Percentiles rank a stretch among this genome's conserved stretches.
phyloP scores from a whole-genome alignment of 2,329 filamentous ascomycete species.

The Claviceps sp. region DNA sequence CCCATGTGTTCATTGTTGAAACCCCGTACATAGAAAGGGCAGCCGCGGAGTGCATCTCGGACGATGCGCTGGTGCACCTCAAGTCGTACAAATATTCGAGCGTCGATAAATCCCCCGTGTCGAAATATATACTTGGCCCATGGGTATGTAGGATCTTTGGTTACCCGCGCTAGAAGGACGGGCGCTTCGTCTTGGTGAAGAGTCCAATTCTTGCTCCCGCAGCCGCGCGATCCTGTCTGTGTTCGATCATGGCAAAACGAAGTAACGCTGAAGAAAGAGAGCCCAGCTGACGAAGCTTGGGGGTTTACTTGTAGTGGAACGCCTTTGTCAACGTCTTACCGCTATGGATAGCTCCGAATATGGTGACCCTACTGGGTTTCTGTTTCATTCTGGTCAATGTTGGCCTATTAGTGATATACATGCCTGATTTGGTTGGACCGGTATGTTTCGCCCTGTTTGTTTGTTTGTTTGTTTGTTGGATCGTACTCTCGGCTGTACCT shows the following conservation, averaged over 20 bases:
- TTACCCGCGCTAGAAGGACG: not conserved
- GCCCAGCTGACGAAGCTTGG: slow-evolving; percentile 1
- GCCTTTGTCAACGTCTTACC: slow-evolving; percentile 83
- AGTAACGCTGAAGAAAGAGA: too few species aligned
- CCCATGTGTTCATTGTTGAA: not conserved
- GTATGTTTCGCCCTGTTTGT: slow-evolving; percentile 35
- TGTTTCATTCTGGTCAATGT: slow-evolving; percentile 86
- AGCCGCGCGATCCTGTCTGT: too few species aligned
- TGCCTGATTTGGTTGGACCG: slow-evolving; percentile 84
- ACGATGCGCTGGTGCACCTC: slow-evolving; percentile 81
- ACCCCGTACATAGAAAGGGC: slow-evolving; percentile 26
- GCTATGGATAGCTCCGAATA: slow-evolving; percentile 93
- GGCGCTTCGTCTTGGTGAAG: not conserved
- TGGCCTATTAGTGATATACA: slow-evolving; percentile 55
- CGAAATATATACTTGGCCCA: slow-evolving; percentile 83
- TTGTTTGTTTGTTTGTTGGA: not conserved
- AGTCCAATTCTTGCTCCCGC: not conserved
- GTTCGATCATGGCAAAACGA: not conserved
- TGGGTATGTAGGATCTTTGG: slow-evolving; percentile 54
- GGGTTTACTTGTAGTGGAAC: slow-evolving; percentile 62
- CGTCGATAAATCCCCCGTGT: slow-evolving; percentile 90
- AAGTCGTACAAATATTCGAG: slow-evolving; percentile 95
- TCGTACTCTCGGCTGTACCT: not conserved
- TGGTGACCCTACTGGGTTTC: slow-evolving; percentile 92
- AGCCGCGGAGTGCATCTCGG: slow-evolving; percentile 63